Percentiles rank a stretch among this genome's conserved stretches.
These are phyloP conservation scores for Acanthamoeba triangularis DNA, from an alignment of 208 protist species.

Conservation along the genomic window DNA sequence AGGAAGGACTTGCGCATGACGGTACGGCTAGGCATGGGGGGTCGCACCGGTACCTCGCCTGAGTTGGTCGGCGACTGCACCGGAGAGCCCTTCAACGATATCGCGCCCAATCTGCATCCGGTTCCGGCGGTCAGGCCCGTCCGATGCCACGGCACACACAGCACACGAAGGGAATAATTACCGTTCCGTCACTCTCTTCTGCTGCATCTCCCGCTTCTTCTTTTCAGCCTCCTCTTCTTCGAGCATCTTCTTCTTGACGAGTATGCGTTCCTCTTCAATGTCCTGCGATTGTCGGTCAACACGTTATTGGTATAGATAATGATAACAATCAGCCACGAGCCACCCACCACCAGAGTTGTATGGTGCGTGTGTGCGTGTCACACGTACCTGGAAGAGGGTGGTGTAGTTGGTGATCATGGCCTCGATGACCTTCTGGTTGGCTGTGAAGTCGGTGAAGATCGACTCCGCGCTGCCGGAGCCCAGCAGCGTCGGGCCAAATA, in stretches of 20 bases:
- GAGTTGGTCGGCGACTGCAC: neutral
- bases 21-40: neutral
- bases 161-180: neutral
- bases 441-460: slow-evolving; percentile 50
- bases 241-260: slow-evolving; percentile 21
- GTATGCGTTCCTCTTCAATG: slow-evolving; percentile 20
- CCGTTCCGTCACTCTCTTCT: slow-evolving; percentile 25
- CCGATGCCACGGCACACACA: neutral
- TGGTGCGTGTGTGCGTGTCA: too few relatives aligned
- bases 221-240: slow-evolving; percentile 63
- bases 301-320: too few relatives aligned
- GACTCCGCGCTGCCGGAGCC: slow-evolving; percentile 30
- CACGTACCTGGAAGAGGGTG: slow-evolving; percentile 12
- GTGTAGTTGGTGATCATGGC: slow-evolving; percentile 41
- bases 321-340: too few relatives aligned
- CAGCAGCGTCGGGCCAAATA: slow-evolving; percentile 54
- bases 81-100: neutral
- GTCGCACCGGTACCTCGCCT: neutral
- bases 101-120: neutral
- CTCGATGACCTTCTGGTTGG: slow-evolving; percentile 68
- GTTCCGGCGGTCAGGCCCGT: neutral
- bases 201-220: slow-evolving; percentile 50
- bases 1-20: slow-evolving; percentile 18
- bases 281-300: neutral
- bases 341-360: too few relatives aligned